A percentile compares a stretch with the other conserved stretches of the same genome.
phyloP scores from a whole-genome alignment of 129 eudicot species.

The Helichrysum umbraculigerum region DNA sequence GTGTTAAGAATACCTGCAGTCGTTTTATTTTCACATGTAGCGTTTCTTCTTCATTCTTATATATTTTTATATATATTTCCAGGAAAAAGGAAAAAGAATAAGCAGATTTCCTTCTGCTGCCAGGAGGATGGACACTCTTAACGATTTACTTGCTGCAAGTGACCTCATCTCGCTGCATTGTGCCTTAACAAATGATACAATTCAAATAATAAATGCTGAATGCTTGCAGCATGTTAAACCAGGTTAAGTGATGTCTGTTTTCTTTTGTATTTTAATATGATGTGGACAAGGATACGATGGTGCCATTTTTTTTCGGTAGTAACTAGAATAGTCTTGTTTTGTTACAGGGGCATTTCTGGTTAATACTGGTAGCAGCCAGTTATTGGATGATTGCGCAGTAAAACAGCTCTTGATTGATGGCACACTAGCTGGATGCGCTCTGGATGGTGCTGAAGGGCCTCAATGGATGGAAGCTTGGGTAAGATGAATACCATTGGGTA shows the following conservation, averaged over 20 bases:
- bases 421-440: constrained; percentile 92
- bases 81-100: constrained; percentile 66
- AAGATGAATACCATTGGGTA: constrained; percentile 67
- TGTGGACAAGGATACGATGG: background rate
- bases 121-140: constrained; percentile 97
- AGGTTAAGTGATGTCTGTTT: constrained; percentile 38
- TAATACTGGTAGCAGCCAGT: constrained; percentile 96
- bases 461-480: constrained; percentile 99
- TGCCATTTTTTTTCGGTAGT: constrained; percentile 10
- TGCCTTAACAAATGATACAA: constrained; percentile 83
- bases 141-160: constrained; percentile 98
- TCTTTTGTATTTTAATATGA: background rate
- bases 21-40: constrained; percentile 9
- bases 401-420: constrained; percentile 98
- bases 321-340: constrained; percentile 19
- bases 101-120: constrained; percentile 94
- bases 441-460: constrained; percentile 99
- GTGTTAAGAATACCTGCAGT: background rate
- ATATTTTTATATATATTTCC: constrained; percentile 13
- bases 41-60: constrained; percentile 5
- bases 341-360: constrained; percentile 91
- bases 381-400: constrained; percentile 98
- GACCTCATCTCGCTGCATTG: constrained; percentile 96
- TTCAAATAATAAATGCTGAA: constrained; percentile 91
- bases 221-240: constrained; percentile 94